Evolutionary conservation across 2,329 filamentous ascomycete species (phyloP).

Genomic region (Claviceps purpurea): DNA sequence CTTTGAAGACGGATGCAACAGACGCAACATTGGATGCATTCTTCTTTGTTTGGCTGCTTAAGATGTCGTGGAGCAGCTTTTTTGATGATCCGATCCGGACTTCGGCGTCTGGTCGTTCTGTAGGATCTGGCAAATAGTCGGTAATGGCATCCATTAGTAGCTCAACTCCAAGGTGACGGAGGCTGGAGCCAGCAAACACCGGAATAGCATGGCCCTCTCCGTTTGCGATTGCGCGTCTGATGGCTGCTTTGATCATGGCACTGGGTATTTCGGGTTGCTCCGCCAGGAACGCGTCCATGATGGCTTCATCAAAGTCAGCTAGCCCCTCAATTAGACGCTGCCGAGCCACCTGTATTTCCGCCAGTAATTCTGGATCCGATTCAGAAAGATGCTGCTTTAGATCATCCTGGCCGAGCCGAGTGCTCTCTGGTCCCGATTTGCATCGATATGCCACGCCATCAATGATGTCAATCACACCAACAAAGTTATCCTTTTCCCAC

Average conservation of each 20-base stretch:
- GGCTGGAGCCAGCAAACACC: constrained; percentile 82
- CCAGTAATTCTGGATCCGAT: constrained; percentile 37
- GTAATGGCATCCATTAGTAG: constrained; percentile 79
- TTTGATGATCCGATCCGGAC: constrained; percentile 53
- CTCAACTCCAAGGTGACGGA: constrained; percentile 88
- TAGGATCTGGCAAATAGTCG: constrained; percentile 73
- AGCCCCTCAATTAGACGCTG: constrained; percentile 68
- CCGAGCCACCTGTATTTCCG: constrained; percentile 64
- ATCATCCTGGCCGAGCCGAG: constrained; percentile 15
- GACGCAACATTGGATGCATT: constrained; percentile 25
- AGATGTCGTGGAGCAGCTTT: constrained; percentile 21
- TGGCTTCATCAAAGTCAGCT: constrained; percentile 74
- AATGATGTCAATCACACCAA: constrained; percentile 75
- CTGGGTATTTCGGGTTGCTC: constrained; percentile 60
- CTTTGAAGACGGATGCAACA: constrained; percentile 75
- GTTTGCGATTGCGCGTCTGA: constrained; percentile 57
- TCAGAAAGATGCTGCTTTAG: constrained; percentile 26
- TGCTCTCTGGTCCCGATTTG: constrained; percentile 33
- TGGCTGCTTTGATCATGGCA: constrained; percentile 53
- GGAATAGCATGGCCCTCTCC: constrained; percentile 65
- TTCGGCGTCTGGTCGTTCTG: constrained; percentile 66
- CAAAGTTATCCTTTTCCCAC: constrained; percentile 72
- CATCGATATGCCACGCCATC: constrained; percentile 64
- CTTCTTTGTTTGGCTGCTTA: constrained; percentile 26
- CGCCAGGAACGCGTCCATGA: constrained; percentile 76